phyloP scores from a whole-genome alignment of 2,329 filamentous ascomycete species.

The Cladosporium cucumerinum region DNA sequence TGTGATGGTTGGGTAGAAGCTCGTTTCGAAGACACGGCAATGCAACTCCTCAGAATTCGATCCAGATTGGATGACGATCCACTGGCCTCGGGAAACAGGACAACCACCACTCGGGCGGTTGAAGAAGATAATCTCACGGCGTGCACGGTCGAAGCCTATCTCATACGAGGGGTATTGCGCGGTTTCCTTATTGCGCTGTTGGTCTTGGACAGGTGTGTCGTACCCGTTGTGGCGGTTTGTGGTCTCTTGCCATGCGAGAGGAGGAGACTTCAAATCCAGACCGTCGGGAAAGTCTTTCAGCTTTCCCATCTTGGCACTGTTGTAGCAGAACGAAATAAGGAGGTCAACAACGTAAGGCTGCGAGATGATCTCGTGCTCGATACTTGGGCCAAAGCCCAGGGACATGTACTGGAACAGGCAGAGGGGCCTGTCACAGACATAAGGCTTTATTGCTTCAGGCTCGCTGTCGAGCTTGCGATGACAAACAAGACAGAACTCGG shows the following conservation, averaged over 20 bases:
- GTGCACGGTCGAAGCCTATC: slow-evolving; percentile 34
- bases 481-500: slow-evolving; percentile 83
- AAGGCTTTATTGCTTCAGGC: slow-evolving; percentile 69
- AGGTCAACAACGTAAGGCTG: slow-evolving; percentile 83
- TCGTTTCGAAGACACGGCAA: slow-evolving; percentile 49
- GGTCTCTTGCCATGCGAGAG: slow-evolving; percentile 17
- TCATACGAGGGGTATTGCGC: slow-evolving; percentile 17
- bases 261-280: slow-evolving; percentile 53
- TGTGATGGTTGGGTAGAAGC: slow-evolving; percentile 44
- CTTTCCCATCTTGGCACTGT: slow-evolving; percentile 44
- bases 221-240: not conserved
- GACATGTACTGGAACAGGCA: slow-evolving; percentile 87
- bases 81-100: slow-evolving; percentile 49
- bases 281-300: slow-evolving; percentile 57
- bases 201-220: not conserved
- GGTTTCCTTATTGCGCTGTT: not conserved
- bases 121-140: slow-evolving; percentile 44
- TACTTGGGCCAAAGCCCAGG: slow-evolving; percentile 77
- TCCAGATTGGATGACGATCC: slow-evolving; percentile 43
- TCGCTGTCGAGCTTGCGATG: slow-evolving; percentile 63
- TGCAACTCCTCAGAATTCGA: slow-evolving; percentile 36
- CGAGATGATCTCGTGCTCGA: slow-evolving; percentile 77
- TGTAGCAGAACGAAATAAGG: slow-evolving; percentile 76
- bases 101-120: slow-evolving; percentile 22
- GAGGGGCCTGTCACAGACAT: slow-evolving; percentile 69